A percentile compares a stretch with the other conserved stretches of the same genome.
Evolutionary conservation across 257 asterid genomes (phyloP).

Genomic region (Petrea volubilis): DNA sequence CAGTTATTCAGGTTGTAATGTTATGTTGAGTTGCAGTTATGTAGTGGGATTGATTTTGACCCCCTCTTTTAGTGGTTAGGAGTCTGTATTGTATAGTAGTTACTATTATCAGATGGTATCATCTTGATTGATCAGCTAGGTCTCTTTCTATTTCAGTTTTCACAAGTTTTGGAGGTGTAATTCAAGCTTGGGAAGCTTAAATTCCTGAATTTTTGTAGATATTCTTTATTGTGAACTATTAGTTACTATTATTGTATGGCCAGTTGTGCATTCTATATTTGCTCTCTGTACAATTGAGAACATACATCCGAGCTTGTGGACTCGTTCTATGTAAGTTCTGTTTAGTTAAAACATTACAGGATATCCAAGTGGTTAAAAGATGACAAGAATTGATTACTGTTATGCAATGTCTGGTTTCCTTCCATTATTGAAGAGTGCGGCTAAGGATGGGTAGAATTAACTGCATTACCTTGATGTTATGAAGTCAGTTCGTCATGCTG

Average conservation of each 20-base stretch:
- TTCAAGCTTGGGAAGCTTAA: slow-evolving; percentile 23
- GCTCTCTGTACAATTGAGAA: slow-evolving; percentile 20
- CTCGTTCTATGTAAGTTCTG: neutral
- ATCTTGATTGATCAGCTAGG: slow-evolving; percentile 9
- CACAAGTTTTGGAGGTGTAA: slow-evolving; percentile 3
- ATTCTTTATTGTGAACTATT: slow-evolving; percentile 12
- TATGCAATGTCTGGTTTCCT: slow-evolving; percentile 7
- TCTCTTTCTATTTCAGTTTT: slow-evolving; percentile 10
- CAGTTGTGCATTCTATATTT: slow-evolving; percentile 12
- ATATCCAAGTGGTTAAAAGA: slow-evolving; percentile 5
- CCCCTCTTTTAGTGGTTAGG: slow-evolving; percentile 11
- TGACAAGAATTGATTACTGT: slow-evolving; percentile 6
- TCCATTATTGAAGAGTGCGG: slow-evolving; percentile 12
- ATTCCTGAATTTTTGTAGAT: slow-evolving; percentile 8
- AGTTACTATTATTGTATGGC: slow-evolving; percentile 20
- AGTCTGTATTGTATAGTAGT: neutral
- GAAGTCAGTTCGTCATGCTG: slow-evolving; percentile 17
- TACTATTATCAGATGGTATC: slow-evolving; percentile 9
- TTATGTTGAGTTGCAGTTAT: slow-evolving; percentile 14
- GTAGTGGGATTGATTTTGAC: slow-evolving; percentile 26
- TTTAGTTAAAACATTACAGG: slow-evolving; percentile 8
- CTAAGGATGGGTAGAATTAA: slow-evolving; percentile 7
- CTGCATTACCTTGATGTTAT: slow-evolving; percentile 5
- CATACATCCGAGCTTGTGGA: neutral
- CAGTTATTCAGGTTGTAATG: slow-evolving; percentile 20